Percentiles rank a stretch among this genome's conserved stretches.
Evolutionary conservation across 352 stramenopile species (phyloP).

Genomic region (Pilasporangium apinafurcum): DNA sequence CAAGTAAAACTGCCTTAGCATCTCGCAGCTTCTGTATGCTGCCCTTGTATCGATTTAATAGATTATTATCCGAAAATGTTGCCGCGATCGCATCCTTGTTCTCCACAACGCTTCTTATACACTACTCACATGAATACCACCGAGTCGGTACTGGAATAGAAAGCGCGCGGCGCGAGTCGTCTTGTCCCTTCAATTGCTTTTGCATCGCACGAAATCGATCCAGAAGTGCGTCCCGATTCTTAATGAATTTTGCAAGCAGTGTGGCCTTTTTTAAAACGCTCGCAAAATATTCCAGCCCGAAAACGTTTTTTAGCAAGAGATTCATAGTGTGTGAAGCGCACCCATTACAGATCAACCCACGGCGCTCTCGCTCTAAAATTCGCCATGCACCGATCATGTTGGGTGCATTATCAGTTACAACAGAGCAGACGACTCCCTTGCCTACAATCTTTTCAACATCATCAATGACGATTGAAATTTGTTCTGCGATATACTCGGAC

Average conservation of each 20-base stretch:
- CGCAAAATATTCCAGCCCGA: too few relatives aligned
- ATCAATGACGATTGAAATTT: too few relatives aligned
- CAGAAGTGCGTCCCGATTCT: not conserved
- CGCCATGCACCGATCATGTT: not conserved
- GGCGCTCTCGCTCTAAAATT: too few relatives aligned
- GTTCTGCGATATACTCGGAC: too few relatives aligned
- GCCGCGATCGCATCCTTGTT: not conserved
- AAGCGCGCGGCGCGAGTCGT: not conserved
- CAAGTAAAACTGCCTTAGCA: not conserved
- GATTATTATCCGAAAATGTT: not conserved
- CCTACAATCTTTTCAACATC: too few relatives aligned
- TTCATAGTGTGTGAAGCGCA: not conserved
- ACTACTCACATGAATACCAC: constrained; percentile 5
- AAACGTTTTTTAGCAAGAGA: not conserved
- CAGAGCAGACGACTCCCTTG: too few relatives aligned
- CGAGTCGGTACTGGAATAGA: constrained; percentile 1
- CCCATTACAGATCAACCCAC: not conserved
- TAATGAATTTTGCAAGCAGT: constrained; percentile 5
- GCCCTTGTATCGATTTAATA: not conserved
- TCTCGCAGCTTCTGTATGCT: not conserved
- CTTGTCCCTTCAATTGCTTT: not conserved
- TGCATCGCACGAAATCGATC: constrained; percentile 4
- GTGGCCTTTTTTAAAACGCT: not conserved
- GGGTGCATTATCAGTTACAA: too few relatives aligned
- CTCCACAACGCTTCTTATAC: constrained; percentile 3